Percentiles rank a stretch among this genome's conserved stretches.
Evolutionary conservation across 2,329 filamentous ascomycete species (phyloP).

Genomic region (Colletotrichum simmondsii): DNA sequence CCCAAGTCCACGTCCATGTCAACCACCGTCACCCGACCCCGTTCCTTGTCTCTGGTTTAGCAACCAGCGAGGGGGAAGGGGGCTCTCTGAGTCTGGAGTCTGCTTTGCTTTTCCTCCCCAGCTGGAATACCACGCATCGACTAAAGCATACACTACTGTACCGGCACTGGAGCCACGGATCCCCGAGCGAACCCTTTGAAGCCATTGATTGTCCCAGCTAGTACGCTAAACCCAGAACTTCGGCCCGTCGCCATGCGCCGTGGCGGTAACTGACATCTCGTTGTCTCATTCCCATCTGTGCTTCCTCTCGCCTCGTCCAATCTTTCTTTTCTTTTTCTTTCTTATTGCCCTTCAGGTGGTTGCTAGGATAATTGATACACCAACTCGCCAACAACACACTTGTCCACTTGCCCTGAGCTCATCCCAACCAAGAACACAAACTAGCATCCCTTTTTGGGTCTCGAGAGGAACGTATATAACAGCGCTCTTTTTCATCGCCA

Average conservation of each 20-base stretch:
- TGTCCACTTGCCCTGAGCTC: constrained; percentile 2
- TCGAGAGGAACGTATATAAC: constrained; percentile 26
- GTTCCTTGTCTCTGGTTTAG: constrained; percentile 12
- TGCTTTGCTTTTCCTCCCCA: constrained; percentile 24
- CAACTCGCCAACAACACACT: constrained; percentile 21
- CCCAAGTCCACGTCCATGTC: constrained; percentile 12
- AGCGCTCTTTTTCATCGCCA: constrained; percentile 18
- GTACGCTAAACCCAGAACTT: constrained; percentile 27
- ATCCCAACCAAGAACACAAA: constrained; percentile 30
- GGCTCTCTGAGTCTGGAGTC: not conserved
- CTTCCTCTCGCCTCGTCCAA: constrained; percentile 32
- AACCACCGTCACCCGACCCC: constrained; percentile 2
- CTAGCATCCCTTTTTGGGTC: constrained; percentile 30
- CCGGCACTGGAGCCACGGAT: constrained; percentile 26
- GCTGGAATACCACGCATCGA: constrained; percentile 21
- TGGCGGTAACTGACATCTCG: constrained; percentile 34
- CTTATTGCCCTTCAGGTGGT: constrained; percentile 30
- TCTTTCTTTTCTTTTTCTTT: constrained; percentile 33
- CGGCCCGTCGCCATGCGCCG: constrained; percentile 32
- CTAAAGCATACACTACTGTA: constrained; percentile 29
- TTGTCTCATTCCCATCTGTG: constrained; percentile 33
- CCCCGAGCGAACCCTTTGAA: constrained; percentile 26
- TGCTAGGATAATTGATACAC: constrained; percentile 32
- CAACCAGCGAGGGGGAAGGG: constrained; percentile 5
- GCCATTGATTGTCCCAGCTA: constrained; percentile 13